Conservation (phyloP, 2,329 filamentous ascomycete genomes). For the Emergomyces pasteurianus region DNA sequence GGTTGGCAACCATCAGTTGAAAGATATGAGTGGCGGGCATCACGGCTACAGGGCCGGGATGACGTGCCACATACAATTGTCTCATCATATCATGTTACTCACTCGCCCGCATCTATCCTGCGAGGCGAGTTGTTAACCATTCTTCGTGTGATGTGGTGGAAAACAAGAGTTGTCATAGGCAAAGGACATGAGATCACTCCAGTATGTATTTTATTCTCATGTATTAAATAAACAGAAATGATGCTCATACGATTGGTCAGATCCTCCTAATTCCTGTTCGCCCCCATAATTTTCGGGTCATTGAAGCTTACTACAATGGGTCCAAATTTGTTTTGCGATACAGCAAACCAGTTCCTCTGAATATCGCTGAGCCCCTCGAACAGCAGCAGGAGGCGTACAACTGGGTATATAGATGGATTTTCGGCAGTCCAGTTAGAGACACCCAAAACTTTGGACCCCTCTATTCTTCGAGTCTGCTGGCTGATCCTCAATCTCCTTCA, state of each 20-base stretch:
- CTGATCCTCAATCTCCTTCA: too few species aligned
- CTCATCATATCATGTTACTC: background rate
- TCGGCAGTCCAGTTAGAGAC: background rate
- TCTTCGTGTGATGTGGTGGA: background rate
- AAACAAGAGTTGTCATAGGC: background rate
- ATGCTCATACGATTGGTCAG: background rate
- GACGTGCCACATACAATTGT: background rate
- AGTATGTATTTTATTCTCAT: background rate
- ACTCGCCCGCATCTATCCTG: background rate
- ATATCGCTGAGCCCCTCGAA: background rate
- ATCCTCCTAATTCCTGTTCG: conserved; percentile 37
- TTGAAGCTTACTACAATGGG: conserved; percentile 1
- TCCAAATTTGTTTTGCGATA: conserved; percentile 1
- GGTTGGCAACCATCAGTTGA: background rate
- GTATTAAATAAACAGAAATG: background rate
- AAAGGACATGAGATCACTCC: background rate
- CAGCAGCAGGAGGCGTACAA: background rate
- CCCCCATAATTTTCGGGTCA: conserved; percentile 20
- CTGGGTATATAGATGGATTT: background rate
- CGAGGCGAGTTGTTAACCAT: background rate
- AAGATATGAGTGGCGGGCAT: background rate
- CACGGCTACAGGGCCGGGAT: background rate
- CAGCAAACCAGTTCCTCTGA: background rate
- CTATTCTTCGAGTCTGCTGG: too few species aligned
- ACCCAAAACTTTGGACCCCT: background rate